phyloP scores from a whole-genome alignment of 768 basidiomycete species.

The Austroboletus eburneus region DNA sequence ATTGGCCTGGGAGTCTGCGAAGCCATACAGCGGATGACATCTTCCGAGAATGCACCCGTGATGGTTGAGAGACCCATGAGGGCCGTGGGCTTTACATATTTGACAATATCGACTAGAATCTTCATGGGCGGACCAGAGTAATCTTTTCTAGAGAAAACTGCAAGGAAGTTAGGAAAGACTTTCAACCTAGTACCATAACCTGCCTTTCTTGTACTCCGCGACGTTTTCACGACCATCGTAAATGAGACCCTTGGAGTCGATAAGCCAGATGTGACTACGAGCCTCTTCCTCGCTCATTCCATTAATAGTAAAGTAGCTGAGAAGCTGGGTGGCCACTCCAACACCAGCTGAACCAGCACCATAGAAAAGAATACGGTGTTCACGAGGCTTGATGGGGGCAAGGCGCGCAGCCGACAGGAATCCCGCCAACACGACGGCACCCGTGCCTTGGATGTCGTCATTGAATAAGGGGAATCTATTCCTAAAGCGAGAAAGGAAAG shows the following conservation, averaged over 20 bases:
- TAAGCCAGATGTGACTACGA: conserved; percentile 70
- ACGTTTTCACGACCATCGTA: conserved; percentile 67
- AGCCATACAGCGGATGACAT: conserved; percentile 73
- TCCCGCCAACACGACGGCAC: conserved; percentile 87
- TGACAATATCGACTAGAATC: conserved; percentile 70
- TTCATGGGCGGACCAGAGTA: conserved; percentile 74
- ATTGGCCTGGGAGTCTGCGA: conserved; percentile 78
- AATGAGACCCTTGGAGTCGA: conserved; percentile 85
- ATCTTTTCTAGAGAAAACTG: conserved; percentile 83
- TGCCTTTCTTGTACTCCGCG: conserved; percentile 82
- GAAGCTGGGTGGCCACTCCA: conserved; percentile 84
- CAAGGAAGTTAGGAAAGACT: not conserved
- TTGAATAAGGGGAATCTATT: conserved; percentile 79
- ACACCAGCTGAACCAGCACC: conserved; percentile 92
- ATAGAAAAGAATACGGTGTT: conserved; percentile 87
- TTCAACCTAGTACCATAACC: conserved; percentile 16
- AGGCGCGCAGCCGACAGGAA: conserved; percentile 85
- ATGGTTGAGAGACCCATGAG: conserved; percentile 89
- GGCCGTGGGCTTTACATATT: conserved; percentile 82
- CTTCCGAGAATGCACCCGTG: conserved; percentile 71
- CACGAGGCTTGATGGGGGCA: conserved; percentile 56
- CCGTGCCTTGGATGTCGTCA: conserved; percentile 90
- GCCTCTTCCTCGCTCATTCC: conserved; percentile 78
- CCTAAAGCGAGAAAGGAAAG: conserved; percentile 74
- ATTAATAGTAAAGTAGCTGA: conserved; percentile 83